Evolutionary conservation across 495 filamentous ascomycete species (phyloP).

Genomic region (Thermothielavioides terrestris): DNA sequence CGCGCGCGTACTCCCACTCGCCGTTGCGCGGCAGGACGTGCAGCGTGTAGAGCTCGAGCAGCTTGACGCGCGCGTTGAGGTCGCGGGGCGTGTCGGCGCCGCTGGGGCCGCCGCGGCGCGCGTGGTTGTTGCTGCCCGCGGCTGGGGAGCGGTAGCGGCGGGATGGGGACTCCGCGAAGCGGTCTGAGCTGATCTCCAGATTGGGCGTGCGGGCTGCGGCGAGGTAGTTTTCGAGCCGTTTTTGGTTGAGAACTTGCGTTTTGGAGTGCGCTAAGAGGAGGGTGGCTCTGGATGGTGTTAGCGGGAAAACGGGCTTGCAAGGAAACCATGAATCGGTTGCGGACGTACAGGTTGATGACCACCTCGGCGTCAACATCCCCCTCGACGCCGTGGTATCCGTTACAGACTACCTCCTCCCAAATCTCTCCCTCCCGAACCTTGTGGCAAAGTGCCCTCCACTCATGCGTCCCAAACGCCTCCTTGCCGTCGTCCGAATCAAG

Average conservation of each 20-base stretch:
- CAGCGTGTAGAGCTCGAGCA: conserved; percentile 87
- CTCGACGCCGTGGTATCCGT: conserved; percentile 77
- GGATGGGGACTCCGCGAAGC: conserved; percentile 33
- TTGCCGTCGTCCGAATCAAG: conserved; percentile 87
- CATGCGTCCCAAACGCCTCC: conserved; percentile 67
- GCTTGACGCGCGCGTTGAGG: conserved; percentile 65
- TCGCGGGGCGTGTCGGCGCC: conserved; percentile 73
- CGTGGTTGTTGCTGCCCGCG: conserved; percentile 8
- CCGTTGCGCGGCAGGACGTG: conserved; percentile 84
- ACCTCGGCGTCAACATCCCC: conserved; percentile 92
- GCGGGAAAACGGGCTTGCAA: background rate
- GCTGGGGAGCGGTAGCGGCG: conserved; percentile 26
- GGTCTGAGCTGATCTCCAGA: conserved; percentile 50
- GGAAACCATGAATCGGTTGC: background rate
- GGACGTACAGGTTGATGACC: conserved; percentile 74
- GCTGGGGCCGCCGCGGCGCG: conserved; percentile 21
- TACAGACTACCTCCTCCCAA: conserved; percentile 84
- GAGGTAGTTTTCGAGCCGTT: conserved; percentile 82
- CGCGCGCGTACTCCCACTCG: conserved; percentile 89
- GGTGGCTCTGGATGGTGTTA: conserved; percentile 54
- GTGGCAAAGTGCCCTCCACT: conserved; percentile 70
- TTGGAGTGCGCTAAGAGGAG: conserved; percentile 80
- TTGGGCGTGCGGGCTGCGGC: conserved; percentile 63
- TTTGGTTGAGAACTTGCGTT: conserved; percentile 71
- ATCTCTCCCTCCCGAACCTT: conserved; percentile 78